These are phyloP conservation scores for Artemisia annua DNA, from an alignment of 129 eudicot species.

Conservation along the genomic window DNA sequence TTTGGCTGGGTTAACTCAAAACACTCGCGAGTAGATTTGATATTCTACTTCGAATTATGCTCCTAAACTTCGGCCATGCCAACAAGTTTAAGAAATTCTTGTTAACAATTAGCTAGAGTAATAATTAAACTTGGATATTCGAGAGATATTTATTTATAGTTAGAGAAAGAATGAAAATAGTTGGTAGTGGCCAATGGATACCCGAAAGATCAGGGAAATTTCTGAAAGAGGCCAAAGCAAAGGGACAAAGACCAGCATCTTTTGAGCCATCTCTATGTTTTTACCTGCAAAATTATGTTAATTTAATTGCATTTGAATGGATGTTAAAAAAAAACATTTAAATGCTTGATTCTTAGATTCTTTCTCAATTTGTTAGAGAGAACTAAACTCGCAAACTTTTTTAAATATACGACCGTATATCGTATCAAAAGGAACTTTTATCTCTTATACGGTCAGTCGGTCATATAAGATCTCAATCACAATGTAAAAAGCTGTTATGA, in stretches of 20 bases:
- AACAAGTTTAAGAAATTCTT: no score
- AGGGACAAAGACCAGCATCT: constrained; percentile 25
- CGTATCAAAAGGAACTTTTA: no score
- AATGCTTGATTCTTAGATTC: neutral
- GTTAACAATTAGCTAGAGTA: no score
- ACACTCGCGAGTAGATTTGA: no score
- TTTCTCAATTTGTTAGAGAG: no score
- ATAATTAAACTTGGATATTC: no score
- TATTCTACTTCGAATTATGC: neutral
- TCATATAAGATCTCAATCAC: no score
- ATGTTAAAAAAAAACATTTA: neutral
- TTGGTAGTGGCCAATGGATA: constrained; percentile 25
- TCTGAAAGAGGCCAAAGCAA: constrained; percentile 19
- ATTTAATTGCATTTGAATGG: neutral
- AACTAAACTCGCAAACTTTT: no score
- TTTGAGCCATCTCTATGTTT: neutral
- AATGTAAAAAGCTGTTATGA: no score
- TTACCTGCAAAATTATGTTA: neutral
- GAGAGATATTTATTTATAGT: neutral
- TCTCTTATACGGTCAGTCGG: no score
- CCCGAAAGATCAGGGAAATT: constrained; percentile 21
- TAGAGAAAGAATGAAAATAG: constrained; percentile 5
- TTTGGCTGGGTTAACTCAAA: no score
- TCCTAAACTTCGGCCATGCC: neutral
- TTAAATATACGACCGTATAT: no score